A percentile compares a stretch with the other conserved stretches of the same genome.
These are phyloP conservation scores for Phaeomoniella chlamydospora DNA, from an alignment of 2,329 filamentous ascomycete genomes.

Conservation along the genomic window DNA sequence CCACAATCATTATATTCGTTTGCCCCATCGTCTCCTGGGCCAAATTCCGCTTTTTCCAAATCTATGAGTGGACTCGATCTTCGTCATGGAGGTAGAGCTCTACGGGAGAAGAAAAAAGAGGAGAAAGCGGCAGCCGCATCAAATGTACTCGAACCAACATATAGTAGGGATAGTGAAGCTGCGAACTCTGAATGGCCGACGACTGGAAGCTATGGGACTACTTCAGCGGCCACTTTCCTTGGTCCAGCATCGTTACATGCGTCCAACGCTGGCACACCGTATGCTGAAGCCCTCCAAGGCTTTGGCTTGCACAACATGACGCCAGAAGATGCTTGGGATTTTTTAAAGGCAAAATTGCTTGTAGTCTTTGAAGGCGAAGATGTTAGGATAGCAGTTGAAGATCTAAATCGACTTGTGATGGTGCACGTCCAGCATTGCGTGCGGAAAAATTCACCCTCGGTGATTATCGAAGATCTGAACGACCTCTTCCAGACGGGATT, in stretches of 20 bases:
- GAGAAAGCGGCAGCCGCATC: constrained; percentile 30
- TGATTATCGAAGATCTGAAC: constrained; percentile 47
- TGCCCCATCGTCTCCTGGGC: constrained; percentile 47
- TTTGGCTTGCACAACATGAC: constrained; percentile 58
- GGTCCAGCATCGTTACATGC: neutral
- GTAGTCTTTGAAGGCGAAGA: constrained; percentile 53
- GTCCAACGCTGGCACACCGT: constrained; percentile 1
- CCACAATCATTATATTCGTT: constrained; percentile 53
- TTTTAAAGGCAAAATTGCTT: constrained; percentile 47
- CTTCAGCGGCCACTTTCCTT: constrained; percentile 7
- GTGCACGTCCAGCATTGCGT: constrained; percentile 50
- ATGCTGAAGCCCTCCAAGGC: constrained; percentile 23
- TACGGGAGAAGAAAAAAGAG: constrained; percentile 70
- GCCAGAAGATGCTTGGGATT: constrained; percentile 50
- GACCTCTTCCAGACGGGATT: constrained; percentile 61
- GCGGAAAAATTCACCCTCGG: constrained; percentile 41
- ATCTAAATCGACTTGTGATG: constrained; percentile 48
- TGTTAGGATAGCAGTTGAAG: constrained; percentile 48
- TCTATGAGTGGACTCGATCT: constrained; percentile 69
- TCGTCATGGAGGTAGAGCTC: constrained; percentile 58
- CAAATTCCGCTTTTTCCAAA: constrained; percentile 55
- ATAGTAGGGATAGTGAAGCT: constrained; percentile 11
- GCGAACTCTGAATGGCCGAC: constrained; percentile 12
- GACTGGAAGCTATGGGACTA: constrained; percentile 4
- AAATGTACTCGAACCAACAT: constrained; percentile 13